Evolutionary conservation across 2,329 filamentous ascomycete genomes (phyloP), one percentile per base, ranked within the genome.

Genomic region (Rhinocladiella similis): DNA sequence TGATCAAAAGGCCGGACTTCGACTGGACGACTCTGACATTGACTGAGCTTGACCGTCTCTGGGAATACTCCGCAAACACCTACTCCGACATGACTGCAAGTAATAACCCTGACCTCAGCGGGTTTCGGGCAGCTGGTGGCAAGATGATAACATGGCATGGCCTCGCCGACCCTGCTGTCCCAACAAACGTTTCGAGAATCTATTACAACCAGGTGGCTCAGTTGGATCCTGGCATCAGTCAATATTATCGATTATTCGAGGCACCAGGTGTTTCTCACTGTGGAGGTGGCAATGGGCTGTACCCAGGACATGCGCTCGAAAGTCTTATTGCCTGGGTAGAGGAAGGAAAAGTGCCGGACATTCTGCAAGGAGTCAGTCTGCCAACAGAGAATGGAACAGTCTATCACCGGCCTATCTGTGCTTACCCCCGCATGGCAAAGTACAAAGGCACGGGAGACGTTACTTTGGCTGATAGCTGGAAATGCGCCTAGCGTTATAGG

Each of bases 71-170:
- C 14, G 42, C 19, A 9, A 14, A 20, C 18, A 57, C 71, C 47
- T 77, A 73, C 54, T 60, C 64, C 12, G 65, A 65, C 0, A 69
- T 74, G 27, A 73, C 76, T 9, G 70, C 67, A 4, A 72, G 72
- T 0, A 54, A 64, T 18, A 67, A 74, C 45, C 68, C 74, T 1
- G 69, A 76, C 56, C 66, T 78, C 0, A 65, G 66, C 0, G 61
- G 50, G 0, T 77, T 77, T 61, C 66, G 67, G 25, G 47, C 63
- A 1, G 50, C 61, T 1, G 74, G 74, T 0, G 75, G 73, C 1
- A 78, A 77, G 57, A 69, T 78, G 65, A 68, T 78, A n/a, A 70
- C 68, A 1, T 77, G 70, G 69, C 75, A 77, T 50, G 75, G 75
- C 1, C 59, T 73, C 3, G 67, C 66, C 2, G 73, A 76, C 54